Base-by-base conservation (phyloP, 805 yeast genomes). In the Wickerhamiella australiensis region DNA sequence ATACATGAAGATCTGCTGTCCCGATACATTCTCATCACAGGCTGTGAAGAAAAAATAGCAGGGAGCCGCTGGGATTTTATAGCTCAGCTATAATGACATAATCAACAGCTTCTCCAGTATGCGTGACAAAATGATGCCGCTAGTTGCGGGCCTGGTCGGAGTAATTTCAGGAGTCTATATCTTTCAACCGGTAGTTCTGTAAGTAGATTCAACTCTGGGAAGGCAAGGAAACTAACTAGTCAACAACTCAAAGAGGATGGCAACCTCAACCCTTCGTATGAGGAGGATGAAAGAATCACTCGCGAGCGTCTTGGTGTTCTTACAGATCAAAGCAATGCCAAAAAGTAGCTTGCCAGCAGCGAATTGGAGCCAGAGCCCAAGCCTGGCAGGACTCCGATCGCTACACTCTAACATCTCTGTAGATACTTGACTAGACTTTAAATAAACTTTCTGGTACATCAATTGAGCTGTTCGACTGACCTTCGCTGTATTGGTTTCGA, bases 211-310 rank as follows among this genome's bases (percentile, higher is more conserved):
- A 13, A 3, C 21, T n/a, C 3, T n/a, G n/a, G 18, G 23, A 9
- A 15, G 18, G 25, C 25, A 7, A 8, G 25, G 9, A 15, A 25
- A 17, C 41, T 31, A 38, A 46, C 42, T 44, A 59, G 62, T 12
- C 60, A 59, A 49, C 61, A 58, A 43, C 57, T 60, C 29, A 52
- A 58, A 33, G 54, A 53, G 36, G 62, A 59, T 51, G 56, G 56
- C 15, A 56, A 56, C 33, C 57, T 59, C 37, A 54, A 57, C 27
- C 60, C 62, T 17, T 50, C 57, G 42, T 58, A 53, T 42, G 49
- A 49, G n/a, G 45, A 41, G 23, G 60, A 57, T 25, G 56, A 51
- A 11, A 20, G 47, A 38, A 44, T 48, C 9, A 53, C 51, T 11
- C 50, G 48, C 18, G 46, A 44, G 31, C 37, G 36, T 4, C 31